Percentiles rank a stretch among this genome's conserved stretches.
These are phyloP conservation scores for Paramyrothecium sp. DNA, from an alignment of 2,329 filamentous ascomycete genomes.

Conservation along the genomic window DNA sequence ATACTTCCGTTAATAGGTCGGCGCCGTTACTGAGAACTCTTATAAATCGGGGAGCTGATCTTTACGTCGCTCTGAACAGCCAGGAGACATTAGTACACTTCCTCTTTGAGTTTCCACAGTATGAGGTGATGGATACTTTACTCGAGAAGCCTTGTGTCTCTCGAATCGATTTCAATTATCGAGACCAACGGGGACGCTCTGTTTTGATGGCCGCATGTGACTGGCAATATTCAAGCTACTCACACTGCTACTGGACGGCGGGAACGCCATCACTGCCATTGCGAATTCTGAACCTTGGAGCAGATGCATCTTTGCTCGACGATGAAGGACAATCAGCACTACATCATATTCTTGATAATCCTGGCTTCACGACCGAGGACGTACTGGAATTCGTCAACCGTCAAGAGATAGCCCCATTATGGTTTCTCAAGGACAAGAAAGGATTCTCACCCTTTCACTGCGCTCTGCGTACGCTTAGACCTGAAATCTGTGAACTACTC, in stretches of 20 bases:
- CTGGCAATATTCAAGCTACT: background rate
- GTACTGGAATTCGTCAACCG: slow-evolving; percentile 12
- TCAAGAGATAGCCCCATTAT: slow-evolving; percentile 6
- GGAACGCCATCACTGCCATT: background rate
- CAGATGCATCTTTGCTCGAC: slow-evolving; percentile 11
- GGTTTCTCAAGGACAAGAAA: slow-evolving; percentile 6
- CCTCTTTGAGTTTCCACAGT: slow-evolving; percentile 9
- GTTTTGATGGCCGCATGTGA: slow-evolving; percentile 16
- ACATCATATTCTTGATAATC: slow-evolving; percentile 16
- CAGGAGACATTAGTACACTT: slow-evolving; percentile 14
- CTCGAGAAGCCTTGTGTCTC: slow-evolving; percentile 13
- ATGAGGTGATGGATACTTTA: background rate
- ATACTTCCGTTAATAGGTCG: background rate
- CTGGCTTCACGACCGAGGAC: slow-evolving; percentile 4
- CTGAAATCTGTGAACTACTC: slow-evolving; percentile 11
- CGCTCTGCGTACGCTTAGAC: slow-evolving; percentile 11
- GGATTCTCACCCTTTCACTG: slow-evolving; percentile 12
- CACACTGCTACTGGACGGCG: background rate
- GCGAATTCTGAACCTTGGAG: slow-evolving; percentile 12
- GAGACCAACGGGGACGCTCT: slow-evolving; percentile 12
- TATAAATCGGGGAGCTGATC: slow-evolving; percentile 8
- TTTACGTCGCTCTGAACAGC: slow-evolving; percentile 15
- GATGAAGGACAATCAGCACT: slow-evolving; percentile 14
- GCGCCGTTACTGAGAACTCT: slow-evolving; percentile 7
- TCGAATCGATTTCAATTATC: slow-evolving; percentile 14